These are phyloP conservation scores for Daldinia childiae DNA, from an alignment of 495 filamentous ascomycete species.

Conservation along the genomic window DNA sequence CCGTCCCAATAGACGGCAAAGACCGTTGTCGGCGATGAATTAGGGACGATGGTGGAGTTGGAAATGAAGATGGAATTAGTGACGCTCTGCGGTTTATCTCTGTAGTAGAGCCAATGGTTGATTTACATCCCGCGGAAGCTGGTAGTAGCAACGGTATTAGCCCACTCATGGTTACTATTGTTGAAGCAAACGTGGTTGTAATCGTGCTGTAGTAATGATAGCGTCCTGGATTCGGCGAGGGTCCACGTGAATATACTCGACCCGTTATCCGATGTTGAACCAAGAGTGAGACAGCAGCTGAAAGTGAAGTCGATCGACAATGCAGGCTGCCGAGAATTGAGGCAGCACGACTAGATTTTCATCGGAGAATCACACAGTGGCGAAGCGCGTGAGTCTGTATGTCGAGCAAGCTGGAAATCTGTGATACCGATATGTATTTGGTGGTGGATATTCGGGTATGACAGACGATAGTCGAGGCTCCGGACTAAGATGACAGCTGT, in stretches of 20 bases:
- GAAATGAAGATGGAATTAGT: background rate
- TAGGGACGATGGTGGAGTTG: slow-evolving; percentile 9
- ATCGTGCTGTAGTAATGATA: background rate
- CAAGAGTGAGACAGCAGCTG: slow-evolving; percentile 29
- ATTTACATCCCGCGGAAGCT: slow-evolving; percentile 26
- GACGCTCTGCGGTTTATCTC: slow-evolving; percentile 27
- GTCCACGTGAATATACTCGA: slow-evolving; percentile 23
- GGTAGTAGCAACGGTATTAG: slow-evolving; percentile 39
- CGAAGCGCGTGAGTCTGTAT: slow-evolving; percentile 20
- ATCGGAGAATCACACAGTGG: slow-evolving; percentile 29
- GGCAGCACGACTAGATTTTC: slow-evolving; percentile 24
- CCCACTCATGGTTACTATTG: slow-evolving; percentile 34
- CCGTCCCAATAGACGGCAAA: slow-evolving; percentile 24
- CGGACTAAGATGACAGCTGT: slow-evolving; percentile 13
- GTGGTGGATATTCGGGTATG: slow-evolving; percentile 21
- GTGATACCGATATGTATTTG: slow-evolving; percentile 12
- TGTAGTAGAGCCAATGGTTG: slow-evolving; percentile 1
- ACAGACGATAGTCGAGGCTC: slow-evolving; percentile 11
- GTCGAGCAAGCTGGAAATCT: slow-evolving; percentile 12
- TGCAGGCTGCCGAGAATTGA: slow-evolving; percentile 34
- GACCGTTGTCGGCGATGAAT: slow-evolving; percentile 42
- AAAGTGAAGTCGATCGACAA: slow-evolving; percentile 30
- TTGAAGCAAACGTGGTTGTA: background rate
- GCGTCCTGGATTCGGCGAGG: background rate
- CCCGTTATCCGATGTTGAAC: slow-evolving; percentile 16